Conservation (phyloP, 2,329 filamentous ascomycete genomes). For the Leptosphaerulina australis region DNA sequence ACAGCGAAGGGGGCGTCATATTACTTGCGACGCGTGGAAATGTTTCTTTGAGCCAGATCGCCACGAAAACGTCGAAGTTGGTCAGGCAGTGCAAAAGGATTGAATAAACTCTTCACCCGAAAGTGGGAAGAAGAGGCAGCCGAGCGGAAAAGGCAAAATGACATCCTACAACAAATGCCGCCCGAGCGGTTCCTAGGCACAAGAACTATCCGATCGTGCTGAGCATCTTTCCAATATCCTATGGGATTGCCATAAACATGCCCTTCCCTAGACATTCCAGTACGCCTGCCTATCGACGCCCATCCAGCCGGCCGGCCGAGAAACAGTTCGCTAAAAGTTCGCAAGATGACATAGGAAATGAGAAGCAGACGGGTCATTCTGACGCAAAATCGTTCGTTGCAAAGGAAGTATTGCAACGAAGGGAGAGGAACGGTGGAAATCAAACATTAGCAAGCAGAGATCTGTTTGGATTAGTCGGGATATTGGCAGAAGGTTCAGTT, state of each 20-base stretch:
- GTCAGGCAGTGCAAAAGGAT: too few species aligned
- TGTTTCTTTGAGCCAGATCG: too few species aligned
- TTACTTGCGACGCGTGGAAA: too few species aligned
- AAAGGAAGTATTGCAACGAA: not conserved
- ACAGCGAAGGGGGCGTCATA: too few species aligned
- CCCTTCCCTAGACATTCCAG: constrained; percentile 3
- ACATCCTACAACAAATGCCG: constrained; percentile 2
- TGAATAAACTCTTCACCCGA: not conserved
- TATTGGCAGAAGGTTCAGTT: not conserved
- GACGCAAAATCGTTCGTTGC: not conserved
- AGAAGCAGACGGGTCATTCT: not conserved
- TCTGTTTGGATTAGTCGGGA: not conserved
- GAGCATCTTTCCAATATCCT: not conserved
- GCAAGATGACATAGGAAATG: not conserved
- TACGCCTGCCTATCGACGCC: constrained; percentile 12
- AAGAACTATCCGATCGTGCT: not conserved
- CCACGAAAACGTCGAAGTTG: too few species aligned
- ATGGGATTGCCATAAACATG: not conserved
- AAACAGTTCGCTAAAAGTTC: constrained; percentile 12
- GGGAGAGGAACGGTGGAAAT: not conserved
- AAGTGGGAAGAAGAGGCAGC: not conserved
- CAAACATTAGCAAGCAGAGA: constrained; percentile 13
- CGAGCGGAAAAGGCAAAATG: not conserved
- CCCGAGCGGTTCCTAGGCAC: constrained; percentile 6
- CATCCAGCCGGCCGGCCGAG: constrained; percentile 5